Evolutionary conservation across 148 eudicot genomes (phyloP).

Genomic region (Cornus kousa): DNA sequence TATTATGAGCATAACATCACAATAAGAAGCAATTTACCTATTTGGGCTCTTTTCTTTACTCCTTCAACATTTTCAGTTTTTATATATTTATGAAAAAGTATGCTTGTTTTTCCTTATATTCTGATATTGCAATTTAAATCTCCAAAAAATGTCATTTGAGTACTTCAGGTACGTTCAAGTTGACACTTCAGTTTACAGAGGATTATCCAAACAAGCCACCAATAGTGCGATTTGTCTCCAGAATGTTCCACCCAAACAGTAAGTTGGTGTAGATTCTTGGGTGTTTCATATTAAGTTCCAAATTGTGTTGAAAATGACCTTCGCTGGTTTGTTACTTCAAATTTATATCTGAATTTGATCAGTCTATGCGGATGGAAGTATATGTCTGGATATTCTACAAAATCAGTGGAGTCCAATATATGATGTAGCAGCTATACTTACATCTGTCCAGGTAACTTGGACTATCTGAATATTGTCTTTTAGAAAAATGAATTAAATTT

Average conservation of each 20-base stretch:
- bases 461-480: not conserved
- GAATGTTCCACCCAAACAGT: constrained; percentile 77
- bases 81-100: not conserved
- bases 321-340: not conserved
- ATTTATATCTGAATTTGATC: constrained; percentile 12
- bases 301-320: not conserved
- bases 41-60: not conserved
- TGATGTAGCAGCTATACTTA: constrained; percentile 68
- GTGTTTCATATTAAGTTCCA: not conserved
- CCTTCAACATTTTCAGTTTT: not conserved
- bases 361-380: constrained; percentile 76
- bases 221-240: constrained; percentile 58
- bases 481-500: not conserved
- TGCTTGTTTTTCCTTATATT: not conserved
- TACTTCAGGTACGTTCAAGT: constrained; percentile 55
- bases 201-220: constrained; percentile 76
- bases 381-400: constrained; percentile 65
- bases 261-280: constrained; percentile 20
- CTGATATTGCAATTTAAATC: not conserved
- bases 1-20: not conserved
- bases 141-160: not conserved
- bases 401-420: constrained; percentile 75
- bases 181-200: constrained; percentile 59
- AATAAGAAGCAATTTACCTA: not conserved
- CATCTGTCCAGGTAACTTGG: constrained; percentile 53